These are phyloP conservation scores for Tilletia walkeri DNA, from an alignment of 1,284 basidiomycete genomes.

Conservation along the genomic window DNA sequence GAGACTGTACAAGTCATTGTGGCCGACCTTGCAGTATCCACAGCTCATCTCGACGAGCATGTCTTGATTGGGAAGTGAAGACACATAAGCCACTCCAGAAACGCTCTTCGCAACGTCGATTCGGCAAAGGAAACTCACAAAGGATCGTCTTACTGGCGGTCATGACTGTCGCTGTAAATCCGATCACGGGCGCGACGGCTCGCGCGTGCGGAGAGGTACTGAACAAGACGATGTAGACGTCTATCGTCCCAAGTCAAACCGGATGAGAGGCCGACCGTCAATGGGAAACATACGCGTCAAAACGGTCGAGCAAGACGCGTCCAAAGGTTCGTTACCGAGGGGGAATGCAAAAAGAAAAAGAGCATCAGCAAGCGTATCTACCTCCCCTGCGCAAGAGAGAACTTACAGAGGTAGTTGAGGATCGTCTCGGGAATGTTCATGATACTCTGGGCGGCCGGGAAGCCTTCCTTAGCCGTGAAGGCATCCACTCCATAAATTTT, in stretches of 20 bases:
- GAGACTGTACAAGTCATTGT: conserved; percentile 65
- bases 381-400: not conserved
- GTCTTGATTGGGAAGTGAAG: not conserved
- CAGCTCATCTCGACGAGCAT: conserved; percentile 55
- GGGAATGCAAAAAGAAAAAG: too few relatives aligned
- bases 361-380: too few relatives aligned
- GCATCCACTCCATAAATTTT: conserved; percentile 72
- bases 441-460: conserved; percentile 78
- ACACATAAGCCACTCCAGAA: too few relatives aligned
- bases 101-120: not conserved
- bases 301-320: not conserved
- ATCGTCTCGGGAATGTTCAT: conserved; percentile 77
- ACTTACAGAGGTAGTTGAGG: conserved; percentile 64
- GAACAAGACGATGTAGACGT: conserved; percentile 72
- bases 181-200: conserved; percentile 67
- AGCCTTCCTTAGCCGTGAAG: conserved; percentile 69
- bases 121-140: conserved; percentile 51
- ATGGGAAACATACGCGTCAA: not conserved
- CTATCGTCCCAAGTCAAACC: not conserved
- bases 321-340: not conserved
- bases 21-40: conserved; percentile 68
- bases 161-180: conserved; percentile 71
- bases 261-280: not conserved
- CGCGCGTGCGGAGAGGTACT: conserved; percentile 57
- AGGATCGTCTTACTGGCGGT: conserved; percentile 80